These are phyloP conservation scores for Polyporus arcularius DNA, from an alignment of 768 basidiomycete genomes.

Conservation along the genomic window DNA sequence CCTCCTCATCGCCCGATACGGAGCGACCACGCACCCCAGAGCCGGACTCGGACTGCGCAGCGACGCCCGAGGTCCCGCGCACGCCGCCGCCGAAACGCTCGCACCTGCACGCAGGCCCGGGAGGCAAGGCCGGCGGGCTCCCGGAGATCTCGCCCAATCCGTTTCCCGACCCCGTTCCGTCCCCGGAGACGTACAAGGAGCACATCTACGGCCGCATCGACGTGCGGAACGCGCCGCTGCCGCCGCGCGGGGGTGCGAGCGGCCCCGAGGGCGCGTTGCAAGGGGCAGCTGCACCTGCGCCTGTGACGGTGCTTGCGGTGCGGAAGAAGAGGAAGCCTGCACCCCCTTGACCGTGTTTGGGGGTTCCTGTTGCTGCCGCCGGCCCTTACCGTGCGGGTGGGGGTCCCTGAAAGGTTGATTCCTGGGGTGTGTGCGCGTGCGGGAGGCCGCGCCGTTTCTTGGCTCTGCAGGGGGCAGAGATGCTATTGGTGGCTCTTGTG, in stretches of 20 bases:
- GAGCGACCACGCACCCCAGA: slow-evolving; percentile 24
- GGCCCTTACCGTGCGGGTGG: too few relatives aligned
- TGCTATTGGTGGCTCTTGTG: not conserved
- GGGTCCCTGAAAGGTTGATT: too few relatives aligned
- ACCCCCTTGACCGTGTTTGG: not conserved
- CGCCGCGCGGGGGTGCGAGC: slow-evolving; percentile 24
- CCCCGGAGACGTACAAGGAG: slow-evolving; percentile 58
- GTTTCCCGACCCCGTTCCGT: slow-evolving; percentile 65
- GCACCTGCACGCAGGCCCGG: slow-evolving; percentile 27
- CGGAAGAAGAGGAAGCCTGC: slow-evolving; percentile 46
- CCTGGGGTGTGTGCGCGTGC: too few relatives aligned
- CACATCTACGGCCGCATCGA: slow-evolving; percentile 59
- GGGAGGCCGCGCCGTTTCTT: too few relatives aligned
- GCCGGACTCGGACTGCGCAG: slow-evolving; percentile 11
- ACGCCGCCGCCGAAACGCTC: slow-evolving; percentile 45
- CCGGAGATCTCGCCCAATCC: slow-evolving; percentile 63
- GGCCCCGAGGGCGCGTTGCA: slow-evolving; percentile 6
- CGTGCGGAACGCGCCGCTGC: slow-evolving; percentile 49
- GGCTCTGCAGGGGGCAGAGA: too few relatives aligned
- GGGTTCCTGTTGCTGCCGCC: not conserved
- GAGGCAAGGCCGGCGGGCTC: slow-evolving; percentile 23
- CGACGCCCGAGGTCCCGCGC: slow-evolving; percentile 45
- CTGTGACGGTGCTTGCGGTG: slow-evolving; percentile 61
- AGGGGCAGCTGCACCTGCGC: slow-evolving; percentile 21
- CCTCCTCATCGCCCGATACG: not conserved